Evolutionary conservation across 495 filamentous ascomycete species (phyloP).

Genomic region (Penicillium manginii): DNA sequence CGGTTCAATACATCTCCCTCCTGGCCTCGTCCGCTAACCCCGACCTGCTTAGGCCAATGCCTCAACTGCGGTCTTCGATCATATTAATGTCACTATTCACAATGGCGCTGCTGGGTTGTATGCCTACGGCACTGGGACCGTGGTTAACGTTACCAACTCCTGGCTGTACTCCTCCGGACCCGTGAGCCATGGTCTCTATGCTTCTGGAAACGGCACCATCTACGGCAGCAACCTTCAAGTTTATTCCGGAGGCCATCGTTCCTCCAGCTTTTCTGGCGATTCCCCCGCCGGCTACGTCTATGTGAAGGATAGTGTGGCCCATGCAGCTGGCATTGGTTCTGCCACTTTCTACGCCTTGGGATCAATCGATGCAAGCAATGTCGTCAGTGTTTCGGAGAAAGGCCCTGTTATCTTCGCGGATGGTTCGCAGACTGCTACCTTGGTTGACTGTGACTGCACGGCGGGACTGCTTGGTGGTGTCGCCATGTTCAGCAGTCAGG

Average conservation of each 20-base stretch:
- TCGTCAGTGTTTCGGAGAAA: constrained; percentile 18
- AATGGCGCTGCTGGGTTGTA: constrained; percentile 21
- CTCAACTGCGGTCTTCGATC: constrained; percentile 14
- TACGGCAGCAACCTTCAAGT: constrained; percentile 13
- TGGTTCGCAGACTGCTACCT: constrained; percentile 10
- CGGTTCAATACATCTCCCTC: no score
- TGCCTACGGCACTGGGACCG: constrained; percentile 18
- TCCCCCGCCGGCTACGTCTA: constrained; percentile 19
- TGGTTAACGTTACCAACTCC: constrained; percentile 21
- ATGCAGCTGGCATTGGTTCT: constrained; percentile 22
- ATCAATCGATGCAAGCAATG: constrained; percentile 12
- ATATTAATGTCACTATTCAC: constrained; percentile 21
- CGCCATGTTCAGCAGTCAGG: constrained; percentile 19
- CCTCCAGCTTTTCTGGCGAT: constrained; percentile 26
- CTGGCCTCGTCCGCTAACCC: no score
- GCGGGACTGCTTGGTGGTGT: constrained; percentile 19
- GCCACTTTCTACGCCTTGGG: constrained; percentile 25
- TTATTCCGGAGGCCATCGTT: constrained; percentile 24
- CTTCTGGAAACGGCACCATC: constrained; percentile 24
- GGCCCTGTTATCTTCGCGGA: constrained; percentile 19
- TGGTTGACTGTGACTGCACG: constrained; percentile 15
- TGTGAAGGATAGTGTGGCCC: constrained; percentile 23
- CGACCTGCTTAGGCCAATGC: constrained; percentile 14
- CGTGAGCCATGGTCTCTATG: constrained; percentile 23
- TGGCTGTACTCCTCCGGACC: constrained; percentile 28